These are phyloP conservation scores for Scedosporium dehoogii DNA, from an alignment of 2,329 filamentous ascomycete genomes.

Conservation along the genomic window DNA sequence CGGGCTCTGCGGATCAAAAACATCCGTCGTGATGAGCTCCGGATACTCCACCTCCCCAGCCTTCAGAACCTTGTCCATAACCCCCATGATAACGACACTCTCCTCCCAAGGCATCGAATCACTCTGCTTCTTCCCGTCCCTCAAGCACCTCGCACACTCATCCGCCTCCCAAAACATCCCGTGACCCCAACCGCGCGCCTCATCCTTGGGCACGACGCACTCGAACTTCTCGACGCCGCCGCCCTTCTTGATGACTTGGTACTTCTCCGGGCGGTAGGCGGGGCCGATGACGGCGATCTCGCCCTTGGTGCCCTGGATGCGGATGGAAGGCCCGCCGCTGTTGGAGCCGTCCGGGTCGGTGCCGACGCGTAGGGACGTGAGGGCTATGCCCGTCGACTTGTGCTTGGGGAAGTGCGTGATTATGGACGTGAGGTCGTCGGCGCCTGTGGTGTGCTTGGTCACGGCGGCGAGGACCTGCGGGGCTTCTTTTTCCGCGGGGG, in stretches of 20 bases:
- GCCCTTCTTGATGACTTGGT: slow-evolving; percentile 49
- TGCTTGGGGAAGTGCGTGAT: slow-evolving; percentile 63
- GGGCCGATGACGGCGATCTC: slow-evolving; percentile 73
- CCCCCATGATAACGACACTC: slow-evolving; percentile 77
- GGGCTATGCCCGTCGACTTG: slow-evolving; percentile 62
- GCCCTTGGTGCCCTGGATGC: slow-evolving; percentile 70
- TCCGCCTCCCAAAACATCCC: slow-evolving; percentile 90
- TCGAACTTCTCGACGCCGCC: slow-evolving; percentile 40
- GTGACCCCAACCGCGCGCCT: slow-evolving; percentile 46
- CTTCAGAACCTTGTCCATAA: slow-evolving; percentile 45
- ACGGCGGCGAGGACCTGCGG: slow-evolving; percentile 62
- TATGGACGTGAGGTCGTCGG: slow-evolving; percentile 70
- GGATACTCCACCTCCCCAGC: slow-evolving; percentile 46
- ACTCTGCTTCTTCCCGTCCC: slow-evolving; percentile 71
- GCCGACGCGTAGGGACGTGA: slow-evolving; percentile 52
- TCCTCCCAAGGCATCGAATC: slow-evolving; percentile 60
- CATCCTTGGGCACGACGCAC: slow-evolving; percentile 42
- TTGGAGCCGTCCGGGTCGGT: slow-evolving; percentile 52
- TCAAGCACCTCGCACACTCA: slow-evolving; percentile 63
- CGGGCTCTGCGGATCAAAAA: slow-evolving; percentile 50
- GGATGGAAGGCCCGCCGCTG: slow-evolving; percentile 55
- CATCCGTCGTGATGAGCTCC: slow-evolving; percentile 44
- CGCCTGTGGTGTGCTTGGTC: slow-evolving; percentile 61
- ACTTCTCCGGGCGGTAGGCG: slow-evolving; percentile 58
- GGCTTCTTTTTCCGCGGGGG: slow-evolving; percentile 53